These are phyloP conservation scores for Lophiostoma macrostomum DNA, from an alignment of 495 filamentous ascomycete genomes.

Conservation along the genomic window DNA sequence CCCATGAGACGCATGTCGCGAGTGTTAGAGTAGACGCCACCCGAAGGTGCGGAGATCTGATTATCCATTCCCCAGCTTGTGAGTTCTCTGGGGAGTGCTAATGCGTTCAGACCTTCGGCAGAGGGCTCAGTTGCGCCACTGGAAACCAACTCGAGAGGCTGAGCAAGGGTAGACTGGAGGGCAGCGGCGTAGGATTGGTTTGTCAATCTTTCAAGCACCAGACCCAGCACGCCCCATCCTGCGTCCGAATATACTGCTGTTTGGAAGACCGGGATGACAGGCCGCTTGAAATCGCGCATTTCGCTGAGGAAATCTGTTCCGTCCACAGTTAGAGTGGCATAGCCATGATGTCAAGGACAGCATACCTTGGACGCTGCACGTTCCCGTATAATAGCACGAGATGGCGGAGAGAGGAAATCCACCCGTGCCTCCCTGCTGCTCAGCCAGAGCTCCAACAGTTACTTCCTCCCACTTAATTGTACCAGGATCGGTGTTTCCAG, in stretches of 20 bases:
- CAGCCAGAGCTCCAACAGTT: conserved; percentile 20
- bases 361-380: too few relatives aligned
- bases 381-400: too few relatives aligned
- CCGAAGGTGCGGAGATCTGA: conserved; percentile 41
- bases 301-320: too few relatives aligned
- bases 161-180: conserved; percentile 33
- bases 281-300: too few relatives aligned
- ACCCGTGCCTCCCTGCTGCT: conserved; percentile 13
- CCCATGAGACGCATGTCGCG: conserved; percentile 53
- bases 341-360: too few relatives aligned
- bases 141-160: conserved; percentile 43
- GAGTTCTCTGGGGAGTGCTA: background rate
- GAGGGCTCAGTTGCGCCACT: conserved; percentile 41
- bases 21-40: conserved; percentile 56
- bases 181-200: conserved; percentile 9
- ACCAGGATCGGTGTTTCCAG: background rate
- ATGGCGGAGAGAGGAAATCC: too few relatives aligned
- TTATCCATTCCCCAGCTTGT: conserved; percentile 4
- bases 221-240: too few relatives aligned
- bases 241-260: too few relatives aligned
- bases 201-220: conserved; percentile 16
- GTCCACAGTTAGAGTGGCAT: too few relatives aligned
- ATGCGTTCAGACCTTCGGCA: conserved; percentile 45
- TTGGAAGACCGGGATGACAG: too few relatives aligned
- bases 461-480: conserved; percentile 20